Conservation (phyloP, 352 stramenopile species). For the Phytopythium litorale region DNA sequence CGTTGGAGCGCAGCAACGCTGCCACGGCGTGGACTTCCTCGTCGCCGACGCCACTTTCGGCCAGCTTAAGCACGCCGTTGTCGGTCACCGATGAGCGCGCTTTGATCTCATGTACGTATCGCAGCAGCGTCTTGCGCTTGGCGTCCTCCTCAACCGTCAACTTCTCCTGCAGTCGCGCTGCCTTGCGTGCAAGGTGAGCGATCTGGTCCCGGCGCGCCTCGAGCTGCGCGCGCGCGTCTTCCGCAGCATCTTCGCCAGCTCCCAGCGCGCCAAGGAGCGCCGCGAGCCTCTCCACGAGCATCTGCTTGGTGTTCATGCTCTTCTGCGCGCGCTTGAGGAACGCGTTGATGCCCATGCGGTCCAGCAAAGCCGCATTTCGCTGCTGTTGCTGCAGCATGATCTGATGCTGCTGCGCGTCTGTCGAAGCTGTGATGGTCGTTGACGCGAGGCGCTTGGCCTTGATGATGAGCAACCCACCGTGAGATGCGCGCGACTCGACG, state of each 20-base stretch:
- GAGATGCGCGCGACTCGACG: constrained; percentile 74
- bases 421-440: constrained; percentile 20
- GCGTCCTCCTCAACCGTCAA: constrained; percentile 92
- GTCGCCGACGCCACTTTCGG: constrained; percentile 90
- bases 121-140: constrained; percentile 93
- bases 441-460: constrained; percentile 90
- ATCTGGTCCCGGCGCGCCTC: constrained; percentile 75
- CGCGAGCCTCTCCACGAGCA: constrained; percentile 89
- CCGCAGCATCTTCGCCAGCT: constrained; percentile 65
- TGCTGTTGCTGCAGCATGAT: constrained; percentile 21
- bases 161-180: constrained; percentile 73
- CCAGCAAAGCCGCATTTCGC: constrained; percentile 84
- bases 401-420: not conserved
- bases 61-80: constrained; percentile 61
- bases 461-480: constrained; percentile 87
- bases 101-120: constrained; percentile 95
- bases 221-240: constrained; percentile 47
- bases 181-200: constrained; percentile 69
- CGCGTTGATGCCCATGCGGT: constrained; percentile 86
- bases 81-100: constrained; percentile 32
- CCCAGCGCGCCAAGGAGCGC: constrained; percentile 73
- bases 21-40: constrained; percentile 96
- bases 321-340: constrained; percentile 94
- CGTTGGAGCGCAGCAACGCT: constrained; percentile 86
- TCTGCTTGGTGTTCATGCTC: constrained; percentile 90